phyloP scores from a whole-genome alignment of 1,284 basidiomycete genomes.

The Trichosporon sp. region DNA sequence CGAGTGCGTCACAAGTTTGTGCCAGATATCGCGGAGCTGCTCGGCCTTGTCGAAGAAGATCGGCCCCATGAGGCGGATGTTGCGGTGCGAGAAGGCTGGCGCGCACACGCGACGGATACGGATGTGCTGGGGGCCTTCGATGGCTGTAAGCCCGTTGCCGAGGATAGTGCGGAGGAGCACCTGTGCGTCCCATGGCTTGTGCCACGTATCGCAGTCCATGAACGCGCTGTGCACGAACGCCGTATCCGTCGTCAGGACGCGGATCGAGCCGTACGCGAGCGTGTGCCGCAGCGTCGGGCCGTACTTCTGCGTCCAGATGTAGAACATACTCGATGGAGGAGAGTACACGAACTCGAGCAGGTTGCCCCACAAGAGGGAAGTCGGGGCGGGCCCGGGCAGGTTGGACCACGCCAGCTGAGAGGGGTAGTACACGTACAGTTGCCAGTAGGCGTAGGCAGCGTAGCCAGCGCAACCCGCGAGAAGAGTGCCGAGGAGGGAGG shows the following conservation, averaged over 20 bases:
- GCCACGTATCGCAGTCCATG: conserved; percentile 65
- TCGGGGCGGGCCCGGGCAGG: conserved; percentile 32
- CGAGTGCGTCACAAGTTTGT: not conserved
- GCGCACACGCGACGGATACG: conserved; percentile 60
- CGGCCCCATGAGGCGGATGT: conserved; percentile 58
- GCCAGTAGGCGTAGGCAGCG: not conserved
- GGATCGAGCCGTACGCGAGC: conserved; percentile 32
- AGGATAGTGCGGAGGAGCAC: conserved; percentile 60
- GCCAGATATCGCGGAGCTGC: conserved; percentile 57
- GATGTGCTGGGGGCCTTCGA: conserved; percentile 61
- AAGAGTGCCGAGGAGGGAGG: not conserved
- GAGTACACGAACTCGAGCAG: conserved; percentile 30
- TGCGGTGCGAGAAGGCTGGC: conserved; percentile 55
- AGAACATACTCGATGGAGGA: conserved; percentile 30
- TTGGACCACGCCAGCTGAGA: conserved; percentile 11
- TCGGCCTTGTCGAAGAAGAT: conserved; percentile 68
- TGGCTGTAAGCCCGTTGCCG: conserved; percentile 51
- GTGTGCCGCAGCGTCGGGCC: conserved; percentile 37
- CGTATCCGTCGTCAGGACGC: conserved; percentile 66
- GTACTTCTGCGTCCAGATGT: conserved; percentile 34
- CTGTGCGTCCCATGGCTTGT: conserved; percentile 67
- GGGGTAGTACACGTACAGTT: not conserved
- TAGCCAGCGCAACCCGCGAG: not conserved
- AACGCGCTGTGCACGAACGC: conserved; percentile 66
- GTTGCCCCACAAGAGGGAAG: conserved; percentile 33